Percentiles rank a stretch among this genome's conserved stretches.
Conservation (phyloP, 2,329 filamentous ascomycete species). For the Phaeosphaeria sp. region DNA sequence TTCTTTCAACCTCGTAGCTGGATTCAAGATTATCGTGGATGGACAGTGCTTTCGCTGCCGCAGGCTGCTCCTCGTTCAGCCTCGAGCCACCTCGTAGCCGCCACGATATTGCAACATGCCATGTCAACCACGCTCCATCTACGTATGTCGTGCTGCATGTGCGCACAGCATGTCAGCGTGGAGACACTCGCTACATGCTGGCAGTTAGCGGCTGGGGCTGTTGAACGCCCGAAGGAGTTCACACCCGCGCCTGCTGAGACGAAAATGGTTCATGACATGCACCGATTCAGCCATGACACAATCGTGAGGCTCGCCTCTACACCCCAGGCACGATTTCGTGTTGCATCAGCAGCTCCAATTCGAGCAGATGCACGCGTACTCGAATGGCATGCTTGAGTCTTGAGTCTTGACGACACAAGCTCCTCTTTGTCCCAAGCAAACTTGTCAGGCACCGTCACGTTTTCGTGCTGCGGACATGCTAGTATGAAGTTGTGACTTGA, state of each 20-base stretch:
- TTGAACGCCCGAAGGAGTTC: not conserved
- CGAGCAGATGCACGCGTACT: slow-evolving; percentile 11
- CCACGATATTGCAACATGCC: slow-evolving; percentile 5
- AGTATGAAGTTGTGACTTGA: slow-evolving; percentile 1
- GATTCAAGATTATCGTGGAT: slow-evolving; percentile 19
- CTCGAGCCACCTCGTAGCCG: not conserved
- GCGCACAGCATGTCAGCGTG: not conserved
- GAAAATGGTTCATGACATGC: not conserved
- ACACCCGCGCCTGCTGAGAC: not conserved
- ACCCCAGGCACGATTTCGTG: not conserved
- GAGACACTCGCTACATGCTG: slow-evolving; percentile 1
- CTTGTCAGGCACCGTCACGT: slow-evolving; percentile 2
- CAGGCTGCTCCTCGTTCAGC: slow-evolving; percentile 16
- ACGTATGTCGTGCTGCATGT: not conserved
- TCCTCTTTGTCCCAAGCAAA: slow-evolving; percentile 4
- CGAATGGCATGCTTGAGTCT: slow-evolving; percentile 1
- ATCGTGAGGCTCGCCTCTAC: not conserved
- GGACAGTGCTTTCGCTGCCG: slow-evolving; percentile 4
- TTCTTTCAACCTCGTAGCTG: slow-evolving; percentile 18
- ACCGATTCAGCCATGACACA: not conserved
- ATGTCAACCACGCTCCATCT: not conserved
- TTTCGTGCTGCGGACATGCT: not conserved
- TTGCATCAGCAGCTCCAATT: not conserved
- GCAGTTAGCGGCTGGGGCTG: not conserved
- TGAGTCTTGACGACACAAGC: slow-evolving; percentile 12